These are phyloP conservation scores for Medicago truncatula DNA, from an alignment of 306 rosid genomes.

Conservation along the genomic window DNA sequence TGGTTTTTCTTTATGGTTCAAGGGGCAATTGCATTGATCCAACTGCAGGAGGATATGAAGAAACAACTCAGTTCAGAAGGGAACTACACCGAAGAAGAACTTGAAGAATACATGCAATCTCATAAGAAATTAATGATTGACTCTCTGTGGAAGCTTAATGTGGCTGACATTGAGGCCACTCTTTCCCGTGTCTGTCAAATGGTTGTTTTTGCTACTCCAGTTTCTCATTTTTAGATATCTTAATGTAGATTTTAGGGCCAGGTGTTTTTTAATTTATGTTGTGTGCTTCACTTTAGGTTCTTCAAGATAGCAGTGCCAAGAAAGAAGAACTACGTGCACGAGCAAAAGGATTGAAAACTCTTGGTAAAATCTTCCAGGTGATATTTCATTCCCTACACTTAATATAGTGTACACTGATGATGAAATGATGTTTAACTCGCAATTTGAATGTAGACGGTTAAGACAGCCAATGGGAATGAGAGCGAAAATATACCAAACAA, in stretches of 20 bases:
- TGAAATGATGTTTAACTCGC: constrained; percentile 43
- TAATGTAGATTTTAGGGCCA: constrained; percentile 30
- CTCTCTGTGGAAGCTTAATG: constrained; percentile 98
- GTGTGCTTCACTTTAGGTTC: constrained; percentile 70
- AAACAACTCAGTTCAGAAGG: constrained; percentile 92
- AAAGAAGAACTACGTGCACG: constrained; percentile 95
- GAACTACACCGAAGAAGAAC: constrained; percentile 90
- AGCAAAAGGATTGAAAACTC: constrained; percentile 96
- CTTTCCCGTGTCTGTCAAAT: constrained; percentile 96
- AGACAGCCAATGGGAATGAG: constrained; percentile 70
- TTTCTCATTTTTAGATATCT: constrained; percentile 30
- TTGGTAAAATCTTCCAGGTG: constrained; percentile 98
- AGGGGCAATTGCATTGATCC: constrained; percentile 98
- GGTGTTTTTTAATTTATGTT: constrained; percentile 40
- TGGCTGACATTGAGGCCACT: constrained; percentile 97
- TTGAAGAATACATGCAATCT: constrained; percentile 84
- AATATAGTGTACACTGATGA: constrained; percentile 17
- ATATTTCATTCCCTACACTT: constrained; percentile 33
- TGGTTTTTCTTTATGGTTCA: constrained; percentile 45
- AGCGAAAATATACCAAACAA: constrained; percentile 50
- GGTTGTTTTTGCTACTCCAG: constrained; percentile 57
- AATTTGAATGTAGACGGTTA: constrained; percentile 66
- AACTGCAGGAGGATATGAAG: constrained; percentile 98
- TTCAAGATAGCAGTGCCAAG: constrained; percentile 81
- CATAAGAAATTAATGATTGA: constrained; percentile 92